Evolutionary conservation across 306 rosid genomes (phyloP).

Genomic region (Calophaca sinica): DNA sequence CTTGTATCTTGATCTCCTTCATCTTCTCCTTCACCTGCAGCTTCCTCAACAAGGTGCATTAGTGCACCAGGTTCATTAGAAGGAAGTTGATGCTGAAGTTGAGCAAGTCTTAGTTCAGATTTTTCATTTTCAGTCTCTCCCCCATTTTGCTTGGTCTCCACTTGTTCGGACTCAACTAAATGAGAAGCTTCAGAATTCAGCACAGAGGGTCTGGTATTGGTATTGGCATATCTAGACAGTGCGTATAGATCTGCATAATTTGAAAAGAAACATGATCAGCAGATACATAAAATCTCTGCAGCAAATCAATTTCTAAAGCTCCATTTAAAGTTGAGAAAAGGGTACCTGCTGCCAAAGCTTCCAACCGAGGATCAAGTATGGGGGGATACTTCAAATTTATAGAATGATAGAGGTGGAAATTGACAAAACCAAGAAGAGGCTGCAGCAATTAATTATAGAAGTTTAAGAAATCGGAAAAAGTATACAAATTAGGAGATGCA

Average conservation of each 20-base stretch:
- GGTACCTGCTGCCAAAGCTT: constrained; percentile 84
- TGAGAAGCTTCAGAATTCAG: constrained; percentile 57
- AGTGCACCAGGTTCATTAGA: constrained; percentile 86
- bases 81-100: constrained; percentile 95
- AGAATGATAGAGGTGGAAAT: constrained; percentile 77
- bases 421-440: constrained; percentile 82
- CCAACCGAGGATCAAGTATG: constrained; percentile 76
- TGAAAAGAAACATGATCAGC: constrained; percentile 21
- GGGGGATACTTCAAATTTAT: constrained; percentile 89
- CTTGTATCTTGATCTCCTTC: constrained; percentile 82
- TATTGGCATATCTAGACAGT: constrained; percentile 69
- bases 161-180: constrained; percentile 55
- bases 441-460: constrained; percentile 44
- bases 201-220: constrained; percentile 50
- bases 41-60: constrained; percentile 81
- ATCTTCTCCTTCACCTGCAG: constrained; percentile 59
- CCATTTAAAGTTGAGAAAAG: neutral
- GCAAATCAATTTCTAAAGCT: constrained; percentile 20
- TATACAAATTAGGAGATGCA: constrained; percentile 26
- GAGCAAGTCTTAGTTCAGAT: constrained; percentile 88
- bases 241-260: constrained; percentile 78
- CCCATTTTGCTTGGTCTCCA: constrained; percentile 50
- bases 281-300: neutral
- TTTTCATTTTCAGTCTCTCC: constrained; percentile 52
- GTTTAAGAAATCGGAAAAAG: constrained; percentile 22